Percentiles rank a stretch among this genome's conserved stretches.
Conservation (phyloP, 306 rosid species). For the Leucaena leucocephala region DNA sequence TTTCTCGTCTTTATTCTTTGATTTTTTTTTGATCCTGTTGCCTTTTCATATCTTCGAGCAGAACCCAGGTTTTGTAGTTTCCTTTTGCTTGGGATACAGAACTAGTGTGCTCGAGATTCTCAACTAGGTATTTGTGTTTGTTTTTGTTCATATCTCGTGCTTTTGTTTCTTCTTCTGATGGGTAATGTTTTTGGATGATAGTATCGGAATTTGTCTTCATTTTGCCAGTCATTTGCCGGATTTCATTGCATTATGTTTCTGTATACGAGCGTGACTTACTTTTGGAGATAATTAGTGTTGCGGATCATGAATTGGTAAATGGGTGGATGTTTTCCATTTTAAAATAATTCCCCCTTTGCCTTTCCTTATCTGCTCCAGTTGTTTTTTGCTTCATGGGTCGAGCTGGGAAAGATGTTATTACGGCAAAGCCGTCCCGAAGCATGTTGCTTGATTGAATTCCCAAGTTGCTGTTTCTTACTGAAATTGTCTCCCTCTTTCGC, state of each 20-base stretch:
- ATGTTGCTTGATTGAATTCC: conserved; percentile 25
- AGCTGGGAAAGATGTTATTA: conserved; percentile 35
- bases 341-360: background rate
- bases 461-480: conserved; percentile 18
- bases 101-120: conserved; percentile 52
- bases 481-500: background rate
- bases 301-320: conserved; percentile 30
- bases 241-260: conserved; percentile 43
- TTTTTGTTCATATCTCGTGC: conserved; percentile 41
- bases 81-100: conserved; percentile 38
- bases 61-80: conserved; percentile 33
- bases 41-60: conserved; percentile 25
- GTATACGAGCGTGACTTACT: conserved; percentile 27
- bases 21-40: background rate
- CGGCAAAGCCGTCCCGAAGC: conserved; percentile 14
- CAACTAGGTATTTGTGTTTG: conserved; percentile 46
- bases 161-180: conserved; percentile 48
- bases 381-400: conserved; percentile 30
- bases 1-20: conserved; percentile 38
- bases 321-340: conserved; percentile 33
- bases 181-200: conserved; percentile 44
- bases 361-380: conserved; percentile 20
- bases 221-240: conserved; percentile 18
- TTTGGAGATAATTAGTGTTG: conserved; percentile 20
- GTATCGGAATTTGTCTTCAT: conserved; percentile 43